Evolutionary conservation across 2,329 filamentous ascomycete species (phyloP).

Genomic region (Aspergillus ibericus): DNA sequence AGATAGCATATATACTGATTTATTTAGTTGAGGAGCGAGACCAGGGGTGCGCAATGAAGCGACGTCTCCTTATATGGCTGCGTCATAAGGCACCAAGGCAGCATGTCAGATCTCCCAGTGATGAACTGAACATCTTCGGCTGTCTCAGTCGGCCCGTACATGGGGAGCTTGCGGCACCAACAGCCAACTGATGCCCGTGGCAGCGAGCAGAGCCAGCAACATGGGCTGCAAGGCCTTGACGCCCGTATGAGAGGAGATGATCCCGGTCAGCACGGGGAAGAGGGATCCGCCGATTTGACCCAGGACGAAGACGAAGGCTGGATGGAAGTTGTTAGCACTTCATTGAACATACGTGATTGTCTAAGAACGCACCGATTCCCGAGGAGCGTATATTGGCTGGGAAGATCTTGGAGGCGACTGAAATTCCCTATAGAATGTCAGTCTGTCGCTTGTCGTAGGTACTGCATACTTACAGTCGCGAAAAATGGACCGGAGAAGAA

Average conservation of each 20-base stretch:
- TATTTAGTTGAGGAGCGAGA: too few relatives aligned
- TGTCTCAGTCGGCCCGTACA: not conserved
- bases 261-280: slow-evolving; percentile 57
- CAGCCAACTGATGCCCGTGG: slow-evolving; percentile 51
- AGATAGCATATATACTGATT: too few relatives aligned
- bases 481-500: slow-evolving; percentile 62
- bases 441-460: not conserved
- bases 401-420: slow-evolving; percentile 55
- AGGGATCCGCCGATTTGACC: slow-evolving; percentile 57
- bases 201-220: slow-evolving; percentile 49
- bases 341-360: too few relatives aligned
- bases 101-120: too few relatives aligned
- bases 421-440: slow-evolving; percentile 38
- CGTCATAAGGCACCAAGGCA: too few relatives aligned
- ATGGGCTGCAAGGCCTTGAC: slow-evolving; percentile 56
- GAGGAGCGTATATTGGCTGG: slow-evolving; percentile 49
- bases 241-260: slow-evolving; percentile 49
- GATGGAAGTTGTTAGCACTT: too few relatives aligned
- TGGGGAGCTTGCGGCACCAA: slow-evolving; percentile 28
- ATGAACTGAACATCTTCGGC: too few relatives aligned
- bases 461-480: slow-evolving; percentile 46
- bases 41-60: too few relatives aligned
- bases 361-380: slow-evolving; percentile 48
- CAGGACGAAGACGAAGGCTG: slow-evolving; percentile 56
- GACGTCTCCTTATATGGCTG: too few relatives aligned